phyloP scores from a whole-genome alignment of 768 basidiomycete species.

The Termitomyces sp. region DNA sequence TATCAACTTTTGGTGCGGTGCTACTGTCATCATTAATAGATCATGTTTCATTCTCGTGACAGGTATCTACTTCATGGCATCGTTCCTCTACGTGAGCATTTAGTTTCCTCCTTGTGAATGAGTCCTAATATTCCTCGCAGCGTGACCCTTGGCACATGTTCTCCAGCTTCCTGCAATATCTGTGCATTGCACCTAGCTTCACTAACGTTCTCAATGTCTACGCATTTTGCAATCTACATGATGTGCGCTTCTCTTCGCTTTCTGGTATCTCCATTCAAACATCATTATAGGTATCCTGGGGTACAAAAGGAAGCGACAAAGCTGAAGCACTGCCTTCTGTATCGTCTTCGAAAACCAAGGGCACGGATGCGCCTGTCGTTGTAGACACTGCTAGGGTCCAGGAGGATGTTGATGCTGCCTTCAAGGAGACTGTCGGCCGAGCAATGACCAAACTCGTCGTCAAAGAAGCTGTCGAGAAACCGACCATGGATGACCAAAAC shows the following conservation, averaged over 20 bases:
- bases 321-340: constrained; percentile 88
- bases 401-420: constrained; percentile 85
- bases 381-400: constrained; percentile 80
- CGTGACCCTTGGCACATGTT: constrained; percentile 98
- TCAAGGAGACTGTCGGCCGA: constrained; percentile 88
- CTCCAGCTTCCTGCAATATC: constrained; percentile 88
- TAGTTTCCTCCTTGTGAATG: not conserved
- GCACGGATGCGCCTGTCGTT: constrained; percentile 69
- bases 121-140: constrained; percentile 27
- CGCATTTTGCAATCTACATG: constrained; percentile 95
- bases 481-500: constrained; percentile 84
- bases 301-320: constrained; percentile 93
- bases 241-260: constrained; percentile 39
- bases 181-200: constrained; percentile 87
- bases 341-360: constrained; percentile 77
- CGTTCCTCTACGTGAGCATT: constrained; percentile 73
- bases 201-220: constrained; percentile 95
- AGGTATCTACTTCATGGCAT: constrained; percentile 80
- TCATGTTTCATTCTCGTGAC: not conserved
- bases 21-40: not conserved
- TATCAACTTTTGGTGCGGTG: constrained; percentile 77
- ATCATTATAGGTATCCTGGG: constrained; percentile 71
- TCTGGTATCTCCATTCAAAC: not conserved
- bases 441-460: constrained; percentile 71
- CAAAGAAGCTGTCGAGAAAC: constrained; percentile 68